phyloP scores from a whole-genome alignment of 129 eudicot genomes.

The Oenanthe sinensis region DNA sequence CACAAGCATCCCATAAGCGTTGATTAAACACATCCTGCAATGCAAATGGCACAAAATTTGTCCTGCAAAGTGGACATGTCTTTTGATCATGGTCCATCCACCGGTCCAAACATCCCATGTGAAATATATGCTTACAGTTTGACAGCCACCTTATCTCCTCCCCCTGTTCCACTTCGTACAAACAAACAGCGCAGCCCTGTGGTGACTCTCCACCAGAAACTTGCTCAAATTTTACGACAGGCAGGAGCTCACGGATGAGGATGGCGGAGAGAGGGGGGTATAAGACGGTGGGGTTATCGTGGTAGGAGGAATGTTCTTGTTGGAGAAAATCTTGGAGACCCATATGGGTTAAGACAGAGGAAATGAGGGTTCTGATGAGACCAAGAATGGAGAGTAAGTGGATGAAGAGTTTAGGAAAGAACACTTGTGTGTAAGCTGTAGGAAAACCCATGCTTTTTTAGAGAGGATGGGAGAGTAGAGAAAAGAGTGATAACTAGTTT shows the following conservation, averaged over 20 bases:
- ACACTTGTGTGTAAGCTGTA: conserved; percentile 46
- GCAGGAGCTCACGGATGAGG: conserved; percentile 52
- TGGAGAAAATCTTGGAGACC: conserved; percentile 47
- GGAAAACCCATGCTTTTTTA: conserved; percentile 49
- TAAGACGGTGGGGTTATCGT: conserved; percentile 20
- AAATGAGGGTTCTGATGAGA: conserved; percentile 31
- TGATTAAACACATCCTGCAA: conserved; percentile 46
- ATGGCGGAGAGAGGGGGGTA: conserved; percentile 38
- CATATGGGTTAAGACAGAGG: conserved; percentile 18
- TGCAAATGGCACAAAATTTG: conserved; percentile 35
- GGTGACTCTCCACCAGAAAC: conserved; percentile 22
- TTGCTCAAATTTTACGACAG: conserved; percentile 36
- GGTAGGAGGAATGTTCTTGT: conserved; percentile 17
- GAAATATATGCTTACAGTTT: conserved; percentile 60
- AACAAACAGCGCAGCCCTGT: conserved; percentile 54
- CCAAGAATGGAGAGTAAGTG: conserved; percentile 47
- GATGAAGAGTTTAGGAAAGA: conserved; percentile 46
- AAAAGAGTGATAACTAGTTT: not conserved
- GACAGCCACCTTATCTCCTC: conserved; percentile 59
- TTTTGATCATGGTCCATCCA: conserved; percentile 79
- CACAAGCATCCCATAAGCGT: conserved; percentile 54
- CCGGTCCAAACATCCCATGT: conserved; percentile 60
- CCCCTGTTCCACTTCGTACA: conserved; percentile 41
- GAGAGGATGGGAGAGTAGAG: not conserved
- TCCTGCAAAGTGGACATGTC: conserved; percentile 71